These are phyloP conservation scores for Trichophyton benhamiae DNA, from an alignment of 2,329 filamentous ascomycete genomes.

Conservation along the genomic window DNA sequence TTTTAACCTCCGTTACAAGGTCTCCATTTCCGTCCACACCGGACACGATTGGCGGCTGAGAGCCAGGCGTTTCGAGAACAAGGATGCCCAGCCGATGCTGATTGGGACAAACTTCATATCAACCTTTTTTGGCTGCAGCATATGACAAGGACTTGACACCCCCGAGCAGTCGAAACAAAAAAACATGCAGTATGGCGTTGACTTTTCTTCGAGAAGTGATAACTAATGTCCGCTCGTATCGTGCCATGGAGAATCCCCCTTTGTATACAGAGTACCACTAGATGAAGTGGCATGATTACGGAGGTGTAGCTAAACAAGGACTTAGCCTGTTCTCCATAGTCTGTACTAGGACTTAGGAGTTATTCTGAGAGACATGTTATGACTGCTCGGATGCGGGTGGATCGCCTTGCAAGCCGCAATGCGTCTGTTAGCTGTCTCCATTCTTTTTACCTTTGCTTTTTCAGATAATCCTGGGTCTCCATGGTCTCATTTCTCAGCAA, in stretches of 20 bases:
- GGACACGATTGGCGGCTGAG: background rate
- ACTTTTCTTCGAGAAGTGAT: background rate
- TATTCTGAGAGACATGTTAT: background rate
- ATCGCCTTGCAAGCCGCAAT: background rate
- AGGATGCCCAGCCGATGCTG: background rate
- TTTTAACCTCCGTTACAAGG: background rate
- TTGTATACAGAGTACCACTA: background rate
- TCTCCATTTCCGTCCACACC: background rate
- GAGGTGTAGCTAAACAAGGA: too few species aligned
- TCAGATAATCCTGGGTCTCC: background rate
- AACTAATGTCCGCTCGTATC: background rate
- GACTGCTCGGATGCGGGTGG: background rate
- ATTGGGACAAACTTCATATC: background rate
- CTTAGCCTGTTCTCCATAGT: too few species aligned
- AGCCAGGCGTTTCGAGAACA: background rate
- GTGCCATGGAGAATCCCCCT: background rate
- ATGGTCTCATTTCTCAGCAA: background rate
- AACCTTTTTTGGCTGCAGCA: background rate
- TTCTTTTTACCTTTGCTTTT: background rate
- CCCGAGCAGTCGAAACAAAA: background rate
- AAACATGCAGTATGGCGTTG: background rate
- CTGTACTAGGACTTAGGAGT: too few species aligned
- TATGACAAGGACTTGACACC: background rate
- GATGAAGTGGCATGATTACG: too few species aligned
- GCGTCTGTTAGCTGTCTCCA: background rate